Evolutionary conservation across 768 basidiomycete genomes (phyloP).

Genomic region (Leccinum ochraceum): DNA sequence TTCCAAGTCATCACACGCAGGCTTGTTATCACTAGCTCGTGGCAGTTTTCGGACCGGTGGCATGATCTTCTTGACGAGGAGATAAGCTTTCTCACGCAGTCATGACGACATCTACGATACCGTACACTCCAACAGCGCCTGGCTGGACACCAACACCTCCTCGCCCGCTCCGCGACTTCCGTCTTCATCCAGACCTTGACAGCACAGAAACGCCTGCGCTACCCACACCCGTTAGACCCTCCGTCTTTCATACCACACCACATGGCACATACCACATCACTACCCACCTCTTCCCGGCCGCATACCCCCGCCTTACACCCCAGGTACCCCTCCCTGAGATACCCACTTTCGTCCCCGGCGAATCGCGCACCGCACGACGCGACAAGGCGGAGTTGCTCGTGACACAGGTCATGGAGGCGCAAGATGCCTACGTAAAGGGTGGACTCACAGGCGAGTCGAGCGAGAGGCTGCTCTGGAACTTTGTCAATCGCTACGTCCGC

Average conservation of each 20-base stretch:
- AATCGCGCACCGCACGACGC: slow-evolving; percentile 11
- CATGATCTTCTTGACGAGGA: too few relatives aligned
- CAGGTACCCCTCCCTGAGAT: slow-evolving; percentile 24
- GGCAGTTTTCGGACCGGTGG: too few relatives aligned
- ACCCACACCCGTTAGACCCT: slow-evolving; percentile 22
- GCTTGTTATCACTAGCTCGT: too few relatives aligned
- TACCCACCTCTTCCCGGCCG: slow-evolving; percentile 33
- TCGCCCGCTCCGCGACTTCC: slow-evolving; percentile 21
- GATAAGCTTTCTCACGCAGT: neutral
- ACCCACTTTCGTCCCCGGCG: slow-evolving; percentile 14
- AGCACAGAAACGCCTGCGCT: slow-evolving; percentile 13
- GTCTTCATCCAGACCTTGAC: slow-evolving; percentile 14
- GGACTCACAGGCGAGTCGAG: slow-evolving; percentile 18
- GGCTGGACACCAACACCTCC: slow-evolving; percentile 25
- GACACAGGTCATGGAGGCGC: slow-evolving; percentile 22
- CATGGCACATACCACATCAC: slow-evolving; percentile 24
- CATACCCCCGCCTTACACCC: slow-evolving; percentile 27
- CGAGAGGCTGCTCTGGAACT: slow-evolving; percentile 59
- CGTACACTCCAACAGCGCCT: slow-evolving; percentile 17
- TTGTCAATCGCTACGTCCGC: slow-evolving; percentile 66
- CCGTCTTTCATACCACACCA: slow-evolving; percentile 20
- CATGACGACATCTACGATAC: slow-evolving; percentile 17
- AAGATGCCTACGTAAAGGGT: slow-evolving; percentile 16
- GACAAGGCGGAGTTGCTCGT: slow-evolving; percentile 10
- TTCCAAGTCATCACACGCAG: too few relatives aligned